phyloP scores from a whole-genome alignment of 495 filamentous ascomycete genomes.

The Hypoxylon fragiforme region DNA sequence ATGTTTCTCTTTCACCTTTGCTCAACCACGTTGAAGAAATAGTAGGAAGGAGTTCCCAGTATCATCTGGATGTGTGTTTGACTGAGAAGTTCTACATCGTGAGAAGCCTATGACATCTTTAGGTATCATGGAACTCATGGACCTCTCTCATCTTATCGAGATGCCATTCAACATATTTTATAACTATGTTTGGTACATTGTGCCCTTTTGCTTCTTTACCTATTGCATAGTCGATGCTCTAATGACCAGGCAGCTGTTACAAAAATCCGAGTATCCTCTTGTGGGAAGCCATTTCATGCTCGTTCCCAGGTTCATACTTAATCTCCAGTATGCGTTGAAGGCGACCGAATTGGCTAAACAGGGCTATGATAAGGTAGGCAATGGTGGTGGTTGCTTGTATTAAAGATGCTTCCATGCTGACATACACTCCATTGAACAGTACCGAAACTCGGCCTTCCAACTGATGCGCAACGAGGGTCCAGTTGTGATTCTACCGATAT shows the following conservation, averaged over 20 bases:
- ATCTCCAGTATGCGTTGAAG: not conserved
- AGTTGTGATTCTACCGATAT: conserved; percentile 5
- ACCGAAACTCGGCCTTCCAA: conserved; percentile 5
- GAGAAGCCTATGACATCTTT: no score
- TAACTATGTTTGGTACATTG: no score
- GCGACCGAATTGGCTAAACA: not conserved
- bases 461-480: conserved; percentile 7
- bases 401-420: not conserved
- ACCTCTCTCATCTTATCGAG: no score
- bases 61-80: no score
- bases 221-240: not conserved
- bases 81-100: no score
- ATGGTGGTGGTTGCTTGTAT: not conserved
- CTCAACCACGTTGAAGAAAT: no score
- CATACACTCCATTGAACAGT: not conserved
- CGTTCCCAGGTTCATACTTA: not conserved
- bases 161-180: no score
- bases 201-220: no score
- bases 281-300: not conserved
- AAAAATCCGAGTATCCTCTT: not conserved
- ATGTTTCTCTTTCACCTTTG: no score
- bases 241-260: not conserved
- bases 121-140: no score
- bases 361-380: not conserved
- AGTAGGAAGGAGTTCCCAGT: no score